phyloP scores from a whole-genome alignment of 2,329 filamentous ascomycete species.

The Cercospora sesami region DNA sequence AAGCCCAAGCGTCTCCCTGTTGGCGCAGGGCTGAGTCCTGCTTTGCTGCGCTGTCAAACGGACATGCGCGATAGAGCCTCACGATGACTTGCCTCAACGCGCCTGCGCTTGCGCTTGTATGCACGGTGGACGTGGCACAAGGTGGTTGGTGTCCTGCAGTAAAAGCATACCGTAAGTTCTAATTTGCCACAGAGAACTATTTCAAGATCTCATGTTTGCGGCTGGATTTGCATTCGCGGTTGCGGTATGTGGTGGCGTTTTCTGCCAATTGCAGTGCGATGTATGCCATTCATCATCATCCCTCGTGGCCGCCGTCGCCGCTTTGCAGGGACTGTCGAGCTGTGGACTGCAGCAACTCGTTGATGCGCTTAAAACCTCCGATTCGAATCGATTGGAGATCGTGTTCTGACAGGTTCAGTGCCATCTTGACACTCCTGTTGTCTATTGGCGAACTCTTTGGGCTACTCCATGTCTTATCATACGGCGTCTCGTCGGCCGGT shows the following conservation, averaged over 20 bases:
- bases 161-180: background rate
- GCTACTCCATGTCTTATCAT: background rate
- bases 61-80: background rate
- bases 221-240: background rate
- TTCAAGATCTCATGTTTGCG: background rate
- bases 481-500: background rate
- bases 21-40: background rate
- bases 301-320: background rate
- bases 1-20: background rate
- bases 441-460: conserved; percentile 14
- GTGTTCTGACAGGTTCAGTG: conserved; percentile 17
- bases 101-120: conserved; percentile 1
- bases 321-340: conserved; percentile 12
- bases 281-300: background rate
- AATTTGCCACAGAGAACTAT: conserved; percentile 6
- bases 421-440: conserved; percentile 27
- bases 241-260: background rate
- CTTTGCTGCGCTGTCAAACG: conserved; percentile 3
- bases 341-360: background rate
- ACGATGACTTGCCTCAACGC: conserved; percentile 1
- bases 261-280: background rate
- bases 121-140: conserved; percentile 11
- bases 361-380: conserved; percentile 12
- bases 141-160: conserved; percentile 10
- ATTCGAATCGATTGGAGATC: conserved; percentile 17